A percentile compares a stretch with the other conserved stretches of the same genome.
phyloP scores from a whole-genome alignment of 768 basidiomycete species.

The Collybia mongolica region DNA sequence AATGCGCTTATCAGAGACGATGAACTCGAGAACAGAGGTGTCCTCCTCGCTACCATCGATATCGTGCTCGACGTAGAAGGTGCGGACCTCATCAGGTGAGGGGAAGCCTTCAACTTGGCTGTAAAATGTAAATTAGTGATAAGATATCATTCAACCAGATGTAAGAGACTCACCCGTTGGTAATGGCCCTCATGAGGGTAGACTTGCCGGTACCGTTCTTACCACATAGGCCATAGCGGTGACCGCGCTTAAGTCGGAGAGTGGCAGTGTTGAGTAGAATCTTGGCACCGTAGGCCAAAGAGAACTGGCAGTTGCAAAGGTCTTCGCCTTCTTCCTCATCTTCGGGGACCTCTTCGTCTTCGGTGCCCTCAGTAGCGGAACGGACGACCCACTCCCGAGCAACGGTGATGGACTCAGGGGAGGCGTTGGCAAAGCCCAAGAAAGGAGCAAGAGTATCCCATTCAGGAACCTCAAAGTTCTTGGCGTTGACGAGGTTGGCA shows the following conservation, averaged over 20 bases:
- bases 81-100: slow-evolving; percentile 94
- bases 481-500: slow-evolving; percentile 81
- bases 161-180: slow-evolving; percentile 65
- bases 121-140: slow-evolving; percentile 25
- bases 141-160: slow-evolving; percentile 8
- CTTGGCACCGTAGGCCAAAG: slow-evolving; percentile 98
- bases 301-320: slow-evolving; percentile 98
- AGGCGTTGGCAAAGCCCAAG: slow-evolving; percentile 62
- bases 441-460: slow-evolving; percentile 85
- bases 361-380: slow-evolving; percentile 76
- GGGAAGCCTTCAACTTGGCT: slow-evolving; percentile 98
- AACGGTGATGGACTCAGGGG: slow-evolving; percentile 65
- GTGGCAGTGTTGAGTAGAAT: slow-evolving; percentile 95
- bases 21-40: slow-evolving; percentile 88
- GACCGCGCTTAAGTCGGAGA: slow-evolving; percentile 96
- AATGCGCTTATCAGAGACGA: slow-evolving; percentile 82
- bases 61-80: slow-evolving; percentile 99
- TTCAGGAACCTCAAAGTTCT: slow-evolving; percentile 88
- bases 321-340: slow-evolving; percentile 99
- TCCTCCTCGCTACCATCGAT: slow-evolving; percentile 95
- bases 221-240: slow-evolving; percentile 98
- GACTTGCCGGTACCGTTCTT: slow-evolving; percentile 99
- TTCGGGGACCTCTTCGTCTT: slow-evolving; percentile 65
- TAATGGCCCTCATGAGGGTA: slow-evolving; percentile 90
- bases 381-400: slow-evolving; percentile 87